Evolutionary conservation across 2,329 filamentous ascomycete species (phyloP), one percentile per base, ranked within the genome.

Genomic region (Fusarium nelsonii): DNA sequence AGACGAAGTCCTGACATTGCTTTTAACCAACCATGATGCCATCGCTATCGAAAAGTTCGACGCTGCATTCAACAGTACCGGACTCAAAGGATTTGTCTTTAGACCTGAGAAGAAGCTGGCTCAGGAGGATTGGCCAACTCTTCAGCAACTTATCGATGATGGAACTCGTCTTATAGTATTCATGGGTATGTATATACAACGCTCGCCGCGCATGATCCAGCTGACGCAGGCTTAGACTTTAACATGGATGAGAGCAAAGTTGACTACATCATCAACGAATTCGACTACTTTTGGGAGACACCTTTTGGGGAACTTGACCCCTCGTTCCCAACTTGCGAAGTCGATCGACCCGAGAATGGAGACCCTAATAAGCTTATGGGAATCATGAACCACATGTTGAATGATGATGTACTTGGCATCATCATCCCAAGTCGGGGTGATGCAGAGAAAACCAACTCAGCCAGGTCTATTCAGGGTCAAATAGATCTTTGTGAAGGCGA

Each of bases 251-350:
- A 79, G 2, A 77, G 73, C 33, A 76, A 81, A 50, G 84, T 87
- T n/a, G 81, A 86, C 28, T 92, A 90, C 74, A 87, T 92, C 55
- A 81, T 91, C 57, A 82, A 87, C 74, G 85, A 91, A 75, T 92
- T 89, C 74, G 79, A 81, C 26, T 88, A 88, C 78, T 85, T 91
- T 69, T 94, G 91, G 81, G 92, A 95, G 77, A 95, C 91, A 44
- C 83, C 86, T 1, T 94, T 86, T 78, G 88, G 91, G 68, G 88
- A 89, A 65, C 86, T 84, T 2, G 80, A 86, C 50, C 78, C 84
- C 1, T 81, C 81, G 16, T 90, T 91, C 73, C 88, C 88, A 73
- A 86, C 85, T 41, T 95, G 92, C 79, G 81, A 81, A 12, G 83
- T 92, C 4, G 84, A 91, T 74, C 85, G 92, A 9, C 92, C 92